Percentiles rank a stretch among this genome's conserved stretches.
Conservation (phyloP, 2,329 filamentous ascomycete species). For the Botryosphaeria agaves region DNA sequence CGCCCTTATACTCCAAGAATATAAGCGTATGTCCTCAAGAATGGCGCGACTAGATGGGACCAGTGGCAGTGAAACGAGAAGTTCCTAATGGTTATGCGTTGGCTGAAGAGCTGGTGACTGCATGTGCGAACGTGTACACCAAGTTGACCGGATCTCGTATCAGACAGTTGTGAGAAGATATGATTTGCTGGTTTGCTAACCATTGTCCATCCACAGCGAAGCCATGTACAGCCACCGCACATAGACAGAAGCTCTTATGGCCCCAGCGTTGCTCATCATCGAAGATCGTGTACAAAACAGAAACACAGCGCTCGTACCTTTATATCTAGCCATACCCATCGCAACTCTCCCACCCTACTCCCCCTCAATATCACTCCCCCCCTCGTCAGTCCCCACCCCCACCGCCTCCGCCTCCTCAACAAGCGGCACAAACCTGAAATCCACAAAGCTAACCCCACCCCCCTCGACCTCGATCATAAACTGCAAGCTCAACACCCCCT, state of each 20-base stretch:
- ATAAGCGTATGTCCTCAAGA: neutral
- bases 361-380: too few relatives aligned
- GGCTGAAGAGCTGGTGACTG: too few relatives aligned
- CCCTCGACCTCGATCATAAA: slow-evolving; percentile 86
- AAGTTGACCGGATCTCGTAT: neutral
- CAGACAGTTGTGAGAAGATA: neutral
- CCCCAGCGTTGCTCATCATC: neutral
- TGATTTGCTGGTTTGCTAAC: neutral
- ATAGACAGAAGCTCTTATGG: neutral
- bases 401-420: slow-evolving; percentile 41
- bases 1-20: neutral
- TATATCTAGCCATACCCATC: too few relatives aligned
- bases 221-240: neutral
- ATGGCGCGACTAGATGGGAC: neutral
- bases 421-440: slow-evolving; percentile 68
- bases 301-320: too few relatives aligned
- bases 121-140: too few relatives aligned
- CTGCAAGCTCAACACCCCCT: slow-evolving; percentile 84
- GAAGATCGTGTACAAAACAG: too few relatives aligned
- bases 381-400: too few relatives aligned
- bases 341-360: too few relatives aligned
- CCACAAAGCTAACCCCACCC: slow-evolving; percentile 51
- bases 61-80: neutral
- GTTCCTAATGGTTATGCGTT: too few relatives aligned
- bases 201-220: too few relatives aligned